These are phyloP conservation scores for Alternaria rosae DNA, from an alignment of 2,329 filamentous ascomycete species.

Conservation along the genomic window DNA sequence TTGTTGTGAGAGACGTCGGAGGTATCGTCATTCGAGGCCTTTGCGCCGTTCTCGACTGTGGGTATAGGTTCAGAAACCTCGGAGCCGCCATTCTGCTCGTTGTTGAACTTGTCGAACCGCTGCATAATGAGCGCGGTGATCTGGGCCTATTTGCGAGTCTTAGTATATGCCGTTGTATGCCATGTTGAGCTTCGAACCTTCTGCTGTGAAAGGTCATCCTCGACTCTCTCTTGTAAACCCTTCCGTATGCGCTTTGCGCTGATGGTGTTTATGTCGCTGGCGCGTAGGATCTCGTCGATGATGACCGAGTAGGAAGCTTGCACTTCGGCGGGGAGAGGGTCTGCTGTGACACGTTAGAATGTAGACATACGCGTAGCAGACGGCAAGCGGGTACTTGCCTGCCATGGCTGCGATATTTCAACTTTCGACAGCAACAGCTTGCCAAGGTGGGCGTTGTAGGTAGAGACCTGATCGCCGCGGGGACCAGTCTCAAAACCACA, in stretches of 20 bases:
- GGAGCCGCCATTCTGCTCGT: slow-evolving; percentile 37
- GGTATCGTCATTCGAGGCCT: slow-evolving; percentile 27
- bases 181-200: slow-evolving; percentile 58
- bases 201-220: slow-evolving; percentile 67
- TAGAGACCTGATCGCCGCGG: not conserved
- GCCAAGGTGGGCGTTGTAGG: not conserved
- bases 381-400: slow-evolving; percentile 28
- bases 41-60: slow-evolving; percentile 46
- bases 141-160: slow-evolving; percentile 45
- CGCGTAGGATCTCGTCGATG: slow-evolving; percentile 68
- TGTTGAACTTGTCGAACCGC: slow-evolving; percentile 59
- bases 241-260: slow-evolving; percentile 72
- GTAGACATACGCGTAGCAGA: slow-evolving; percentile 3
- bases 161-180: slow-evolving; percentile 12
- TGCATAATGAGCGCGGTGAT: slow-evolving; percentile 58
- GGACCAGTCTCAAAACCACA: not conserved
- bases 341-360: slow-evolving; percentile 29
- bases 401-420: slow-evolving; percentile 36
- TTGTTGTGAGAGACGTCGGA: slow-evolving; percentile 48
- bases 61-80: slow-evolving; percentile 51
- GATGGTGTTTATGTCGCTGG: slow-evolving; percentile 68
- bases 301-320: slow-evolving; percentile 63
- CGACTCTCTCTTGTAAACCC: slow-evolving; percentile 66
- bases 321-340: slow-evolving; percentile 55
- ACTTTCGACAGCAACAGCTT: slow-evolving; percentile 3